Base-by-base conservation (phyloP, 2,329 filamentous ascomycete species). In the Dactylellina leptospora region DNA sequence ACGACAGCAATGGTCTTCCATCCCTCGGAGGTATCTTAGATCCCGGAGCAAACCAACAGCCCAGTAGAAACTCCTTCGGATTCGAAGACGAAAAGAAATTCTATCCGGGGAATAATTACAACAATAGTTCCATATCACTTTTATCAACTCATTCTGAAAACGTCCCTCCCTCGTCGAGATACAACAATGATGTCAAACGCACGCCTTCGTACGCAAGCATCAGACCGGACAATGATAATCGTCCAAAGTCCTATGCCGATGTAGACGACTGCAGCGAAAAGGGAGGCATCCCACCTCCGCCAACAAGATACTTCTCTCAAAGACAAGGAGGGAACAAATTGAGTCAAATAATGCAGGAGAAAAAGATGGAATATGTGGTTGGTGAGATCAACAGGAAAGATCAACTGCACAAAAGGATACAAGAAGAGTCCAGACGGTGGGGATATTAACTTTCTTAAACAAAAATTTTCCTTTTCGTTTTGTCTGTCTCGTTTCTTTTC, bases 301-400 rank as follows among this genome's bases (percentile, higher is more conserved):
- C 66, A n/a, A 44, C 56, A 27, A 58, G 66, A 23, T 71, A 71
- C 38, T 50, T 58, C n/a, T 71, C 66, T 11, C 66, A 62, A 20
- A 38, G 51, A n/a, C 27, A 28, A 33, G 58, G 56, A 13, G 33
- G 11, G 2, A 62, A 62, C 13, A 70, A 71, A 22, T 23, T 71
- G 9, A 33, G 23, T 1, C 50, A 63, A 11, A 11, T 58, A 6
- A 25, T 62, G 44, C 66, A 71, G 20, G 66, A 71, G 4, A 62
- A 51, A 36, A 71, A 71, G 51, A 71, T 62, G 50, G 66, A 71
- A 1, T 62, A 51, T 47, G 58, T 71, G 4, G 58, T 71, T 10
- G 22, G 40, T 9, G 66, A 71, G 27, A 71, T 71, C 1, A 71
- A 62, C 11, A 56, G 66, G 58, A 71, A 63, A 9, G 58, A 71